Base-by-base conservation (phyloP, 352 stramenopile genomes). In the Achlya hypogyna region DNA sequence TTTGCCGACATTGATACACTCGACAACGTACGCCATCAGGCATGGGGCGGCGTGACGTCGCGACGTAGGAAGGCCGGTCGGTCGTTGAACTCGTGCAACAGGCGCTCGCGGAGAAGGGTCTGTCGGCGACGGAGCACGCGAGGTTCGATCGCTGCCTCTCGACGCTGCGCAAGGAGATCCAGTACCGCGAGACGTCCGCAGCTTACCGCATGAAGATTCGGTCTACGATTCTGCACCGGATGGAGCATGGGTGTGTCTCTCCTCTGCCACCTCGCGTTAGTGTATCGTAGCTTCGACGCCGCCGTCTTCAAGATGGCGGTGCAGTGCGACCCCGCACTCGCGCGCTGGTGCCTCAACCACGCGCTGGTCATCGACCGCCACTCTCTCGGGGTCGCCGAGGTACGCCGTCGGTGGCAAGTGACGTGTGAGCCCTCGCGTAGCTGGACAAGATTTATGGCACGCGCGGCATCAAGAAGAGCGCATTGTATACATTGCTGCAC, bases 1-100 rank as follows among this genome's bases (percentile, higher is more conserved):
- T 64, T 64, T 64, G 56, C 56, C 27, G 56, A 64, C 23, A 64
- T 64, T 9, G 56, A 64, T 18, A 12, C 53, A 9, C 18, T 32
- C 6, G 29, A 53, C 42, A 64, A 64, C 25, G 56, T 64, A 64
- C n/a, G 53, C 34, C 9, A 58, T 63, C 54, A 29, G 14, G 54
- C 28, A 49, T 22, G 12, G n/a, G 28, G 0, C n/a, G 2, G 25
- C 31, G n/a, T 49, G 42, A 49, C 42, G 22, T 49, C 22, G 18
- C 18, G 42, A 49, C 20, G 31, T 35, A 64, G 56, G 56, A 64
- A 10, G 56, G 56, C 18, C 22, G 8, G 10, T 35, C 56, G 18
- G 56, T 64, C 5, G 10, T 32, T 12, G 10, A 20, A 18, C n/a
- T 64, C 16, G 9, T 64, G 20, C n/a, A 53, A 5, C 6, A 22